Evolutionary conservation across 2,329 filamentous ascomycete genomes (phyloP).

Genomic region (Beauveria medogensis): DNA sequence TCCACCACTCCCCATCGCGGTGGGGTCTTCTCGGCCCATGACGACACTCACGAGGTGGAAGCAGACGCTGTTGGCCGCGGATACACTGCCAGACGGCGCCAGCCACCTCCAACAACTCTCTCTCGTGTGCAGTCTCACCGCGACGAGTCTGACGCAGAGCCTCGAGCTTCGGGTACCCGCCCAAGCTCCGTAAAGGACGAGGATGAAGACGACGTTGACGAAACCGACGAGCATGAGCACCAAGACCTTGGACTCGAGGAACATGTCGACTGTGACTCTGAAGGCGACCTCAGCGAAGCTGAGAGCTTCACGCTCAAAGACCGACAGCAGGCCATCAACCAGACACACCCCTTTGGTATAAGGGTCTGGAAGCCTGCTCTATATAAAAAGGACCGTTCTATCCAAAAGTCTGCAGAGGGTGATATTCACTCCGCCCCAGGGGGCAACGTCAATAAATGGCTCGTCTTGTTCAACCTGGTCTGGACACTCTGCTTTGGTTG

Average conservation of each 20-base stretch:
- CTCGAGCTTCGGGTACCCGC: slow-evolving; percentile 18
- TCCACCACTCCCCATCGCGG: slow-evolving; percentile 74
- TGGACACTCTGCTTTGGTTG: slow-evolving; percentile 93
- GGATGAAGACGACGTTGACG: slow-evolving; percentile 23
- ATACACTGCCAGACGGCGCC: slow-evolving; percentile 26
- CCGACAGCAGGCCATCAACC: slow-evolving; percentile 94
- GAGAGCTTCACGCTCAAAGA: slow-evolving; percentile 98
- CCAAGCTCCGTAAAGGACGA: slow-evolving; percentile 15
- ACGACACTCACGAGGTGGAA: slow-evolving; percentile 74
- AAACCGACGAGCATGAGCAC: slow-evolving; percentile 25
- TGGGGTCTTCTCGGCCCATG: slow-evolving; percentile 84
- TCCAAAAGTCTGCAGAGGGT: slow-evolving; percentile 90
- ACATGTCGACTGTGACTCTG: slow-evolving; percentile 54
- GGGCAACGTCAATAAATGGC: slow-evolving; percentile 72
- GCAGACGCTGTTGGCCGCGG: slow-evolving; percentile 48
- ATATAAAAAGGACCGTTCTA: slow-evolving; percentile 95
- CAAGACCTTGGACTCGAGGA: slow-evolving; percentile 39
- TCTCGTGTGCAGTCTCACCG: slow-evolving; percentile 35
- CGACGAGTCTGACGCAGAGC: slow-evolving; percentile 14
- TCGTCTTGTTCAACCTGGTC: slow-evolving; percentile 78
- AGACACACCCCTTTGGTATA: slow-evolving; percentile 97
- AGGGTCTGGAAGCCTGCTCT: slow-evolving; percentile 97
- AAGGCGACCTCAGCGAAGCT: slow-evolving; percentile 73
- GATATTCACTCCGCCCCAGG: slow-evolving; percentile 96
- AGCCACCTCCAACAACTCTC: slow-evolving; percentile 25